phyloP scores from a whole-genome alignment of 1,139 yeast genomes.

The Yamadazyma atlantica region DNA sequence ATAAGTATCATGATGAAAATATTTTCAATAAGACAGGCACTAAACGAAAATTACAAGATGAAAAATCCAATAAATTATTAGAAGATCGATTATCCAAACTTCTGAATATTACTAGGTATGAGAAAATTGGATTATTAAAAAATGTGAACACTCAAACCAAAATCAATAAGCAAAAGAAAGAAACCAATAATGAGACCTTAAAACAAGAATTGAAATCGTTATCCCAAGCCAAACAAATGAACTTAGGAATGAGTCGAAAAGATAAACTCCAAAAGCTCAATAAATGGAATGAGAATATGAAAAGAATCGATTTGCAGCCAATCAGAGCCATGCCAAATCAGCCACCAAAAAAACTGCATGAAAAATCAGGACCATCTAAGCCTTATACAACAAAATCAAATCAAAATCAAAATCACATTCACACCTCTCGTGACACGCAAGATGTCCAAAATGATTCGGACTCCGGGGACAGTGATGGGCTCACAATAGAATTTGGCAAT shows the following conservation, averaged over 20 bases:
- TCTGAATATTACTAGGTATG: conserved; percentile 11
- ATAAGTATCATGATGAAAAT: conserved; percentile 47
- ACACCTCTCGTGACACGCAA: not conserved
- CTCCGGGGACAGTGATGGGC: not conserved
- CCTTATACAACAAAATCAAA: too few species aligned
- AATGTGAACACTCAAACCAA: conserved; percentile 2
- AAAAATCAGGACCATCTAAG: too few species aligned
- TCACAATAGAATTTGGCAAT: not conserved
- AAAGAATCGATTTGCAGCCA: conserved; percentile 1
- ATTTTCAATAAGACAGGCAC: conserved; percentile 36
- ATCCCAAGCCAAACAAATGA: conserved; percentile 12
- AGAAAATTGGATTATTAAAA: conserved; percentile 15
- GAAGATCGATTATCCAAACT: conserved; percentile 28
- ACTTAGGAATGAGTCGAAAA: conserved; percentile 14
- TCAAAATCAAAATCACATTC: conserved; percentile 37
- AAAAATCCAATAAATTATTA: conserved; percentile 32
- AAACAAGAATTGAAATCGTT: conserved; percentile 11
- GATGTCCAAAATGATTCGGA: not conserved
- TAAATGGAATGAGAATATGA: conserved; percentile 13
- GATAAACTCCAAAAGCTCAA: conserved; percentile 12
- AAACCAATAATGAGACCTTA: conserved; percentile 3
- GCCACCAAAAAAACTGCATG: conserved; percentile 52
- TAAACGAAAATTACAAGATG: conserved; percentile 31
- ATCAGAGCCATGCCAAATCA: conserved; percentile 1
- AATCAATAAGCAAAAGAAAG: conserved; percentile 1